A percentile compares a stretch with the other conserved stretches of the same genome.
phyloP scores from a whole-genome alignment of 495 filamentous ascomycete species.

The Cairneyella variabilis region DNA sequence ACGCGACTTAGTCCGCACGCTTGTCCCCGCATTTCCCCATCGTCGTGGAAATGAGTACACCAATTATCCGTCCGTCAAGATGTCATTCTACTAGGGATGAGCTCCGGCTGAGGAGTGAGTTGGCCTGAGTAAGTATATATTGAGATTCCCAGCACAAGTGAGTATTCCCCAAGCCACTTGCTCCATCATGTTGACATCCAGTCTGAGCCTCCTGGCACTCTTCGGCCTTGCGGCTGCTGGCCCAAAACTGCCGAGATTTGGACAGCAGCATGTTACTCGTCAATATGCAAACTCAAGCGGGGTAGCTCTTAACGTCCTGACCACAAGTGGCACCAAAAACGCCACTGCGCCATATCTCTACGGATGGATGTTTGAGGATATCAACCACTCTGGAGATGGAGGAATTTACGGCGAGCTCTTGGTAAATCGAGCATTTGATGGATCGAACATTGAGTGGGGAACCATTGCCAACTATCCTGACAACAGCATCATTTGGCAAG shows the following conservation, averaged over 20 bases:
- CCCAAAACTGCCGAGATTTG: slow-evolving; percentile 3
- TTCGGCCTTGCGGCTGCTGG: slow-evolving; percentile 7
- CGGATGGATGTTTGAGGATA: slow-evolving; percentile 45
- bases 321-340: slow-evolving; percentile 6
- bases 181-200: neutral
- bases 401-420: slow-evolving; percentile 75
- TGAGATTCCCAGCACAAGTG: neutral
- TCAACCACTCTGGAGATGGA: slow-evolving; percentile 72
- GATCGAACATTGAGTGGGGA: slow-evolving; percentile 4
- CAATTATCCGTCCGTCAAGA: too few relatives aligned
- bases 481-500: slow-evolving; percentile 6
- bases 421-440: slow-evolving; percentile 63
- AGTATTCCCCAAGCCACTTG: neutral
- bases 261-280: neutral
- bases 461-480: neutral
- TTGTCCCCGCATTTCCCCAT: too few relatives aligned
- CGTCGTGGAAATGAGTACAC: too few relatives aligned
- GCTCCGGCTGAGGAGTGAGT: too few relatives aligned
- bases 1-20: too few relatives aligned
- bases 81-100: too few relatives aligned
- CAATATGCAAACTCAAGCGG: neutral
- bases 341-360: slow-evolving; percentile 14
- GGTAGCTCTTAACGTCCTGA: slow-evolving; percentile 4
- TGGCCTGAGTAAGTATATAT: too few relatives aligned
- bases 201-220: neutral